Base-by-base conservation (phyloP, 2,329 filamentous ascomycete genomes). In the Cladosporium oxysporum region DNA sequence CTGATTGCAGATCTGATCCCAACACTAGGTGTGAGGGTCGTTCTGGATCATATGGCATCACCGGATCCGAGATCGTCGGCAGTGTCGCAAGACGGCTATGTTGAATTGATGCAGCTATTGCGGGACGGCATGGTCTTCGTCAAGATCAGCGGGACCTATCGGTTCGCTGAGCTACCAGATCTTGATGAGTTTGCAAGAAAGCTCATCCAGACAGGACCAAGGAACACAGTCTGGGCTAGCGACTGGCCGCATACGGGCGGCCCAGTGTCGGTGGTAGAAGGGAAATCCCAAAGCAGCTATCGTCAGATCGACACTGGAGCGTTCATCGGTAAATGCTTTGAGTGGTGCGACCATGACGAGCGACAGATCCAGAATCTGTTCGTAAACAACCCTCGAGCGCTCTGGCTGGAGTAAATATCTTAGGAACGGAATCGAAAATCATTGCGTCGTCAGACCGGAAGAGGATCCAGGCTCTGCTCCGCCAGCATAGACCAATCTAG, bases 401-500 rank as follows among this genome's bases (percentile, higher is more conserved):
- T 58, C 41, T 58, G 55, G 55, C 55, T 58, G 10, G 55, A 8
- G 4, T 41, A 26, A 26, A 3, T 1, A 14, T 16, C 5, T 26
- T 41, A 18, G n/a, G 23, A 14, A 12, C 7, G 10, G 29, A 26
- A 35, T 23, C 5, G 12, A 23, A 26, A 10, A 26, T 31, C 8
- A 6, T 57, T 31, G 14, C 28, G n/a, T 33, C 16, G 16, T 53
- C 29, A 55, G 3, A 29, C 29, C 12, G 52, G 52, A 23, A 55
- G 26, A 29, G 28, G n/a, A 23, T 55, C 52, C 52, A 55, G 18
- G n/a, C 52, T 31, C 29, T 55, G 52, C 18, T 31, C 52, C 10
- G 52, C 52, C 31, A 67, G 21, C 28, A 47, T 41, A 12, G 66
- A 65, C 66, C 62, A 67, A 21, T 68, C 64, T 23, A 64, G 49